phyloP scores from a whole-genome alignment of 768 basidiomycete genomes.

The Mycena filopes region DNA sequence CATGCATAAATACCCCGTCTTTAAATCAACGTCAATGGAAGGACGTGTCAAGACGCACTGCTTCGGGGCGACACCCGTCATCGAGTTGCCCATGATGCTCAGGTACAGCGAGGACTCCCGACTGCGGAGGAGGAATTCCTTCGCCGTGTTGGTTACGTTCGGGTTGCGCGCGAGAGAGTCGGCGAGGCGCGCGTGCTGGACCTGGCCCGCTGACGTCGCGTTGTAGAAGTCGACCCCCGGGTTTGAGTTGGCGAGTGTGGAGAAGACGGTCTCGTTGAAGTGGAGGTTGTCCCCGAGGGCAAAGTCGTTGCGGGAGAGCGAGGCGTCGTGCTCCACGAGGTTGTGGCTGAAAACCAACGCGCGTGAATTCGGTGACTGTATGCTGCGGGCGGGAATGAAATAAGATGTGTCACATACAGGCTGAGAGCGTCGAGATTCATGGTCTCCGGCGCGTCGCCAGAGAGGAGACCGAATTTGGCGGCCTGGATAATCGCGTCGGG shows the following conservation, averaged over 20 bases:
- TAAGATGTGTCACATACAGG: no score
- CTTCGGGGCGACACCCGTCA: constrained; percentile 29
- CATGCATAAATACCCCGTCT: not conserved
- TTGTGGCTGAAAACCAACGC: no score
- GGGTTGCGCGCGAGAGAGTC: constrained; percentile 25
- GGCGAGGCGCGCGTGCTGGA: constrained; percentile 27
- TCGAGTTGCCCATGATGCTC: constrained; percentile 28
- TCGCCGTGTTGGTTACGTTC: constrained; percentile 24
- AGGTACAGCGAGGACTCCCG: constrained; percentile 29
- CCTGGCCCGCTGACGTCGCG: constrained; percentile 27
- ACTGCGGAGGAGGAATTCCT: constrained; percentile 26
- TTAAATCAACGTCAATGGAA: not conserved
- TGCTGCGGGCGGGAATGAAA: no score
- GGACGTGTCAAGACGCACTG: constrained; percentile 21
- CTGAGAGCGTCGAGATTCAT: constrained; percentile 11
- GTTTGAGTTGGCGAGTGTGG: constrained; percentile 29
- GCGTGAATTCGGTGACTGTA: no score
- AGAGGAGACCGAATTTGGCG: constrained; percentile 20
- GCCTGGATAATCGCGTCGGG: constrained; percentile 12
- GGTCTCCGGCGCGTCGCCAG: not conserved
- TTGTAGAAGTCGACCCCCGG: constrained; percentile 35
- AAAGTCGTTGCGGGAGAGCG: constrained; percentile 25
- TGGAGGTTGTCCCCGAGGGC: constrained; percentile 26
- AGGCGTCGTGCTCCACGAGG: constrained; percentile 32
- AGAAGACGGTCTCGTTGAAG: constrained; percentile 33